Evolutionary conservation across 2,329 filamentous ascomycete genomes (phyloP), one percentile per base, ranked within the genome.

Genomic region (Colletotrichum falcatum): DNA sequence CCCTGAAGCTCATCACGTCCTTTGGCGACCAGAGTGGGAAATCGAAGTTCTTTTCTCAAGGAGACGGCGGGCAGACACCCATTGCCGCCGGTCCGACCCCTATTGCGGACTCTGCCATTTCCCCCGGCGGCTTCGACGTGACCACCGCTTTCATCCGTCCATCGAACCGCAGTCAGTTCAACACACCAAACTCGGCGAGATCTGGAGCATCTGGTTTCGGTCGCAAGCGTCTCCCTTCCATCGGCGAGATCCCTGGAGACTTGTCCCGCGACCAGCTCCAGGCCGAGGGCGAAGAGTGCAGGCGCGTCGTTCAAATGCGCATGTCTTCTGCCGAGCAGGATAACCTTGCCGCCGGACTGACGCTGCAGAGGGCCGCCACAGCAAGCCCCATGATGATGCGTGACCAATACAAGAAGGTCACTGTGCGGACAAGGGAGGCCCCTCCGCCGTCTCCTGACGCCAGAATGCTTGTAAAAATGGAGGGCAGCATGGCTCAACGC

Each of bases 1-100:
- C 95, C 0, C 84, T 98, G 71, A 97, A 97, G 79, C 88, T 98
- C 2, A 97, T 98, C 76, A 98, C 96, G 0, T 91, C 92, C 0
- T 98, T 99, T 76, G 92, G 90, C 9, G 89, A 90, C 58, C 84
- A 85, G 55, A 82, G 82, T 5, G 65, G 59, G 16, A 90, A 91
- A 72, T 89, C 90, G 63, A 90, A 89, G 80, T 90, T 93, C 81
- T 89, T 91, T 74, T 82, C 84, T 0, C 79, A 83, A 48, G 82
- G 80, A 7, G 89, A 90, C 60, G 87, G 85, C 44, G 88, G 88
- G 11, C 84, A 84, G 74, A 97, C 94, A 0, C 94, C 94, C 0
- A 92, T 94, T 74, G 92, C 92, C 12, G 91, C 90, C 1, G 94
- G 92, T n/a, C 88, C 93, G 0, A 98, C 95, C 0, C 95, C 95